A percentile compares a stretch with the other conserved stretches of the same genome.
phyloP scores from a whole-genome alignment of 164 flowering plant genomes.

The Kalanchoe fedtschenkoi region DNA sequence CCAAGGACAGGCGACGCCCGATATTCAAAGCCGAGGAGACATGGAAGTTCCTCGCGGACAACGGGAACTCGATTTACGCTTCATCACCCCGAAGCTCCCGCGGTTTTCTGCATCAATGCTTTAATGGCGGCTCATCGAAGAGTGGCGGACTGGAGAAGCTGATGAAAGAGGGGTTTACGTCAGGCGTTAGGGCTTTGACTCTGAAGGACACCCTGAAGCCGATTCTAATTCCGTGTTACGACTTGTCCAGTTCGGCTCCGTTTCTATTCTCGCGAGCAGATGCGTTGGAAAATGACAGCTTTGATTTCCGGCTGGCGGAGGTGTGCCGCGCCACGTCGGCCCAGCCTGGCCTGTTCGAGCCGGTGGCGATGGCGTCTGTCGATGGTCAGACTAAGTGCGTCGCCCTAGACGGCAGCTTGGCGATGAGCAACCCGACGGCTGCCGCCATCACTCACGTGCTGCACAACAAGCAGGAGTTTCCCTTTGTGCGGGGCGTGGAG shows the following conservation, averaged over 20 bases:
- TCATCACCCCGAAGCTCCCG: conserved; percentile 7
- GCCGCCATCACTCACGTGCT: conserved; percentile 97
- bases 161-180: conserved; percentile 51
- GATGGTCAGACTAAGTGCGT: conserved; percentile 62
- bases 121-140: conserved; percentile 20
- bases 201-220: conserved; percentile 83
- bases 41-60: conserved; percentile 55
- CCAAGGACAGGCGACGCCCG: conserved; percentile 39
- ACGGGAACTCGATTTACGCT: conserved; percentile 38
- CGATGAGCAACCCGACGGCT: conserved; percentile 87
- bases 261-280: conserved; percentile 88
- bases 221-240: conserved; percentile 85
- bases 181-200: conserved; percentile 39
- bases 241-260: conserved; percentile 79
- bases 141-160: conserved; percentile 33
- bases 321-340: conserved; percentile 88
- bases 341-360: conserved; percentile 54
- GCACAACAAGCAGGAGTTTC: conserved; percentile 95
- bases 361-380: conserved; percentile 54
- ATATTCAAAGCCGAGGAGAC: conserved; percentile 73
- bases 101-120: conserved; percentile 25
- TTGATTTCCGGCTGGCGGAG: conserved; percentile 77
- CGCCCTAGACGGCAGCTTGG: conserved; percentile 77
- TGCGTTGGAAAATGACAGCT: conserved; percentile 76
- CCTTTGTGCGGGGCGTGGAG: conserved; percentile 88